Evolutionary conservation across 495 filamentous ascomycete species (phyloP), one percentile per base, ranked within the genome.

Genomic region (Penicillium tannophilum): DNA sequence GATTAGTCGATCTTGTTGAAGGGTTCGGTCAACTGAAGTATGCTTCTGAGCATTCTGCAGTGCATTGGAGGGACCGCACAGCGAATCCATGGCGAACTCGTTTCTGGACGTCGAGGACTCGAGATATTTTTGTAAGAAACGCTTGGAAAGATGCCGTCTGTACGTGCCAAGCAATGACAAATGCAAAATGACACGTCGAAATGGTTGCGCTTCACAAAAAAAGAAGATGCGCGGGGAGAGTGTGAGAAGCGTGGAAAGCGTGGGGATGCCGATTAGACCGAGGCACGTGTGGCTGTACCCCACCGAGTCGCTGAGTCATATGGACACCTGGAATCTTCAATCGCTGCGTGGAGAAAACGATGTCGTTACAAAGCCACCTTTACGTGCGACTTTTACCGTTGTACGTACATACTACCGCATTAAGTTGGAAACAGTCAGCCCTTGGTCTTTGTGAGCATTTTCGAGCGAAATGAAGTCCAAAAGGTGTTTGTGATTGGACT

Each of bases 41-140:
- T 97, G 92, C 63, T 93, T 89, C 63, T 91, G 84, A 63, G 97
- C 88, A 65, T 84, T 90, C 68, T 94, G 89, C 41, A 94, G 85
- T 59, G 91, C 86, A 73, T 93, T 97, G 11, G 92, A 92, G 24
- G 93, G 92, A 44, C 93, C 91, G 73, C 93, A 98, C 51, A 96
- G 80, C 58, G 82, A 81, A 70, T 95, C 79, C 92, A 96, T 95
- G 72, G 63, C 26, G 43, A 6, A 1, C 24, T 20, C 36, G 49
- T 24, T 16, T 36, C 30, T 16, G n/a, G 7, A 14, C 12, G 26
- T 45, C 10, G 12, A 3, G 17, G 19, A 26, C 16, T 33, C 26
- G 16, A n/a, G 48, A 17, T 19, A 28, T 28, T 28, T 28, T 28
- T 1, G 28, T 28, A 4, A 7, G 3, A 28, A 28, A 2, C 28